These are phyloP conservation scores for Vigna trinervia DNA, from an alignment of 306 rosid genomes.

Conservation along the genomic window DNA sequence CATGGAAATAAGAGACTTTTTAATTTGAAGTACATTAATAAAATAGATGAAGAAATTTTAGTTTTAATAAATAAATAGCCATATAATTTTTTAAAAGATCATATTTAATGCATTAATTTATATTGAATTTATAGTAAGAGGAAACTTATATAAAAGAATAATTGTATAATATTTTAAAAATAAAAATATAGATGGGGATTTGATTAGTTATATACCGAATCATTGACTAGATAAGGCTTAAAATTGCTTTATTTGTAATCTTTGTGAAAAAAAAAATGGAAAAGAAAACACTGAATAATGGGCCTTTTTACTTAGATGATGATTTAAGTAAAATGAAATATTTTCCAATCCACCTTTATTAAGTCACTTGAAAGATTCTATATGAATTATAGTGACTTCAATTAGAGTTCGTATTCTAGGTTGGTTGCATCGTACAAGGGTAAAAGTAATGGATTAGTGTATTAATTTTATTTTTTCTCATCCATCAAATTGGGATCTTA, in stretches of 20 bases:
- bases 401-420: too few species aligned
- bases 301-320: not conserved
- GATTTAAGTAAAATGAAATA: too few species aligned
- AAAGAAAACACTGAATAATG: not conserved
- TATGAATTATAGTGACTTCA: too few species aligned
- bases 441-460: too few species aligned
- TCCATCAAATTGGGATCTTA: too few species aligned
- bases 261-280: not conserved
- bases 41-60: not conserved
- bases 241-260: not conserved
- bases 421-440: too few species aligned
- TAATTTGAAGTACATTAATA: not conserved
- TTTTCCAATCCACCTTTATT: too few species aligned
- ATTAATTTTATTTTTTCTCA: too few species aligned
- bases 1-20: not conserved
- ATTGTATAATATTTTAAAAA: not conserved
- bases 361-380: too few species aligned
- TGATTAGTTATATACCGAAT: not conserved
- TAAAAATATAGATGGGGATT: not conserved
- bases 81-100: not conserved
- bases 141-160: not conserved
- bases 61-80: too few species aligned
- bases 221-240: not conserved
- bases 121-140: not conserved
- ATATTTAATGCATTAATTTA: not conserved